phyloP scores from a whole-genome alignment of 495 filamentous ascomycete genomes.

The Aspergillus ellipticus region DNA sequence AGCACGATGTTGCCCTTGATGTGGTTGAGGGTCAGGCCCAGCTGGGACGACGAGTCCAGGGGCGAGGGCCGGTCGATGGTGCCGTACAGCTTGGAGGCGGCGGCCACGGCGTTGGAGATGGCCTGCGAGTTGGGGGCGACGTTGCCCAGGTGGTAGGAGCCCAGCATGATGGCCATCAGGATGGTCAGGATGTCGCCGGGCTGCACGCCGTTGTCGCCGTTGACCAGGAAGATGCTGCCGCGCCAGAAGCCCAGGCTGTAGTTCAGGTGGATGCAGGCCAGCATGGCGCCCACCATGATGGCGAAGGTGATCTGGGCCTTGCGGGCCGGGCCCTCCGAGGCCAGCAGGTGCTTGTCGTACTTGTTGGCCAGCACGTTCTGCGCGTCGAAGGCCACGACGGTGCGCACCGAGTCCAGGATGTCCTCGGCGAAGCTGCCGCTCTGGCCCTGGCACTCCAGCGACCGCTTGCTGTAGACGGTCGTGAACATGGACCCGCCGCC shows the following conservation, averaged over 20 bases:
- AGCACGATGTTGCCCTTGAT: slow-evolving; percentile 76
- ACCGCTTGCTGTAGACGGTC: slow-evolving; percentile 69
- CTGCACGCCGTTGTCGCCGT: slow-evolving; percentile 48
- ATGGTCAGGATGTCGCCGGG: slow-evolving; percentile 64
- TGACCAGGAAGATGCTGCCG: slow-evolving; percentile 72
- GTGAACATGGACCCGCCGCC: slow-evolving; percentile 66
- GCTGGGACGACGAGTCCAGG: slow-evolving; percentile 68
- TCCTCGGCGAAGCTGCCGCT: slow-evolving; percentile 93
- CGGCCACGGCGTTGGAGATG: slow-evolving; percentile 74
- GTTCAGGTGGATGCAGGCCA: slow-evolving; percentile 77
- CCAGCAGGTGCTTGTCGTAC: slow-evolving; percentile 69
- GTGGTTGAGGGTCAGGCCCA: slow-evolving; percentile 62
- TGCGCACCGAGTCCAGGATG: slow-evolving; percentile 87
- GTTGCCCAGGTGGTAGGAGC: slow-evolving; percentile 85
- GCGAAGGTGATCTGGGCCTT: slow-evolving; percentile 66
- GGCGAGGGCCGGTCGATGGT: slow-evolving; percentile 89
- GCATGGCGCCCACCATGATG: slow-evolving; percentile 76
- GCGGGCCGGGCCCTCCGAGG: slow-evolving; percentile 71
- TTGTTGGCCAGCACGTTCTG: slow-evolving; percentile 80
- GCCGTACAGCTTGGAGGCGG: slow-evolving; percentile 83
- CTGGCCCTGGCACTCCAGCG: slow-evolving; percentile 70
- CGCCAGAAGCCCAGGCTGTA: slow-evolving; percentile 97
- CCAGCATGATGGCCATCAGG: slow-evolving; percentile 87
- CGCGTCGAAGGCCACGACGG: slow-evolving; percentile 84
- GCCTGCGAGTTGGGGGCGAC: slow-evolving; percentile 82